Base-by-base conservation (phyloP, 192 early-diverging fungal genomes). In the Phycomyces nitens region DNA sequence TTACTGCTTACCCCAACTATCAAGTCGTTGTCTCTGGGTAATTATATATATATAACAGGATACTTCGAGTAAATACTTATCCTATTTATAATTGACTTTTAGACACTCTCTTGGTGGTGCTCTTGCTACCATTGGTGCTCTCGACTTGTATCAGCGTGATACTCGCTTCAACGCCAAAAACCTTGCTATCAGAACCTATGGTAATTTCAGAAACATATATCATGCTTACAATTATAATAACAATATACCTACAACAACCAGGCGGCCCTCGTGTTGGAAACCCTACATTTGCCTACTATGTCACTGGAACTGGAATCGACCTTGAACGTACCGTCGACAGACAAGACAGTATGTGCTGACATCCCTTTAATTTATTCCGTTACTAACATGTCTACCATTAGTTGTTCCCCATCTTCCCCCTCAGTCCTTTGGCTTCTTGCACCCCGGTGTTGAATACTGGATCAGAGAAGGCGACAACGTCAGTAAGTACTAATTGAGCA, bases 81-180 rank as follows among this genome's bases (percentile, higher is more conserved):
- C 21, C 21, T 22, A 16, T 57, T 12, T 39, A 23, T 14, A 27
- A 3, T 53, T 59, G 9, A 14, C 44, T 12, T 47, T 51, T 27
- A 63, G 68, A 0, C 68, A 70, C 15, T 63, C 60, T 10, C 68
- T 70, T 43, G 68, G 68, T 26, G 68, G 68, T 40, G 60, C 68
- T 0, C 20, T 55, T 15, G 68, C 68, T 11, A 29, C 63, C 16
- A 27, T 70, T 21, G 44, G 54, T 23, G 68, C 41, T 5, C 16
- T 70, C 27, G 68, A 70, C 18, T 41, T 70, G 12, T 61, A 56
- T 21, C 68, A 70, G 20, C 56, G 56, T 2, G 64, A 66, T 4
- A 20, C 8, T 3, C 40, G 64, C 16, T 52, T 66, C 2, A 40
- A 34, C 4, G 47, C 64, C 18, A 52, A 16, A 8, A 66, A 66